Evolutionary conservation across 31 red algal genomes (phyloP).

Genomic region (Bonnemaisonia californica): DNA sequence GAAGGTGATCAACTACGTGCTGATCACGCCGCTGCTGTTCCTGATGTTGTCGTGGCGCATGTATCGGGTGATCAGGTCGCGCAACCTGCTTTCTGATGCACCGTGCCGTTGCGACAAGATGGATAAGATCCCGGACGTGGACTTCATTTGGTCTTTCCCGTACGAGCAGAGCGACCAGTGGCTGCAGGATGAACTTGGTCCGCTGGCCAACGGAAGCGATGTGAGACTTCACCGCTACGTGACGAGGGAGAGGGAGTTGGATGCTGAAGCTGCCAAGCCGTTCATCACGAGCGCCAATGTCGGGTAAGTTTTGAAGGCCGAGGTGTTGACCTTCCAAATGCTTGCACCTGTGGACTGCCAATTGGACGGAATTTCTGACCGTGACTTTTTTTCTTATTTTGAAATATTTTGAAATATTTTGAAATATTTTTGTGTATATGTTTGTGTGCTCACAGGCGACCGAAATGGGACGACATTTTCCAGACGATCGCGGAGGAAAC

Average conservation of each 20-base stretch:
- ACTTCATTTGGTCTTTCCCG: constrained; percentile 83
- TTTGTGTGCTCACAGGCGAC: too few relatives aligned
- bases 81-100: not conserved
- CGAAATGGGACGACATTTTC: constrained; percentile 75
- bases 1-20: not conserved
- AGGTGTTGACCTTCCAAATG: too few relatives aligned
- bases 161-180: constrained; percentile 56
- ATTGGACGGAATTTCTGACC: too few relatives aligned
- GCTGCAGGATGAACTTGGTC: constrained; percentile 55
- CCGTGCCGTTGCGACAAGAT: constrained; percentile 4
- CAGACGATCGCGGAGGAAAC: constrained; percentile 40
- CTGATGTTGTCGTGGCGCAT: not conserved
- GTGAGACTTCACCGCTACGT: constrained; percentile 68
- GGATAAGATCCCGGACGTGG: constrained; percentile 44
- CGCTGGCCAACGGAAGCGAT: constrained; percentile 36
- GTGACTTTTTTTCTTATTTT: too few relatives aligned
- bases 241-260: constrained; percentile 48
- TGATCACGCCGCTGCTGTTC: not conserved
- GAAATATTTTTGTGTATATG: too few relatives aligned
- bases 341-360: too few relatives aligned
- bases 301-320: too few relatives aligned
- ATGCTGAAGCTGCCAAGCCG: constrained; percentile 17
- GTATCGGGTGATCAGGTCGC: constrained; percentile 2
- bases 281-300: constrained; percentile 25
- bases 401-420: too few relatives aligned